Conservation (phyloP, 768 basidiomycete genomes). For the Artomyces pyxidatus region DNA sequence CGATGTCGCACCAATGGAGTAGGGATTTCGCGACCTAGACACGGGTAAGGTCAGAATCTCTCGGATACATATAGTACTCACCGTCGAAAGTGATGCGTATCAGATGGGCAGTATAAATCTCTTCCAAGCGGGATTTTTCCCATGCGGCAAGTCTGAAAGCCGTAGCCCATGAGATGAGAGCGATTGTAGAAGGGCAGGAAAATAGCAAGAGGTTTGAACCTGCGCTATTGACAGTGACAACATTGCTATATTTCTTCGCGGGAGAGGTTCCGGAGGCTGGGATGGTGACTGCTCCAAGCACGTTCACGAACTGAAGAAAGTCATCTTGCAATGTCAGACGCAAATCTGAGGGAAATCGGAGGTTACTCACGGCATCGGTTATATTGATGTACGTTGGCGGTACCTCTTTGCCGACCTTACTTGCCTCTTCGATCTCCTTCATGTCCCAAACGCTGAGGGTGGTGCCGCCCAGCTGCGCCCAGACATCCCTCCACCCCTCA, state of each 20-base stretch:
- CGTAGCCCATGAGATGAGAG: conserved; percentile 83
- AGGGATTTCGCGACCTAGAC: conserved; percentile 39
- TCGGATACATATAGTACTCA: conserved; percentile 16
- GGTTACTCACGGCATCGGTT: conserved; percentile 70
- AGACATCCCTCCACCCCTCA: conserved; percentile 77
- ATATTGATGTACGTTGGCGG: conserved; percentile 84
- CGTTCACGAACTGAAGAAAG: conserved; percentile 59
- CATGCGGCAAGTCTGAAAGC: conserved; percentile 85
- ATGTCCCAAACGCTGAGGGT: conserved; percentile 91
- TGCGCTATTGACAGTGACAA: conserved; percentile 89
- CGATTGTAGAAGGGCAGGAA: conserved; percentile 65
- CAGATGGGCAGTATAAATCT: conserved; percentile 95
- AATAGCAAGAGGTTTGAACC: conserved; percentile 87
- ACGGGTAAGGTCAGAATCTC: neutral
- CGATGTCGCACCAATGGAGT: conserved; percentile 61
- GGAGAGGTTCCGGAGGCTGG: conserved; percentile 45
- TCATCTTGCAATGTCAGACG: conserved; percentile 6
- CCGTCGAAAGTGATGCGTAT: conserved; percentile 67
- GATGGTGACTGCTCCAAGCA: conserved; percentile 64
- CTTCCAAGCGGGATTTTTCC: conserved; percentile 93
- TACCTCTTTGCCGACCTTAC: conserved; percentile 68
- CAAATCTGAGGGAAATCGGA: conserved; percentile 7
- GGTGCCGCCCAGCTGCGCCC: conserved; percentile 86
- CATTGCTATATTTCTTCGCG: conserved; percentile 56
- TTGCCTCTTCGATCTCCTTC: conserved; percentile 80